phyloP scores from a whole-genome alignment of 2,329 filamentous ascomycete species.

The Diaporthe aspalathi region DNA sequence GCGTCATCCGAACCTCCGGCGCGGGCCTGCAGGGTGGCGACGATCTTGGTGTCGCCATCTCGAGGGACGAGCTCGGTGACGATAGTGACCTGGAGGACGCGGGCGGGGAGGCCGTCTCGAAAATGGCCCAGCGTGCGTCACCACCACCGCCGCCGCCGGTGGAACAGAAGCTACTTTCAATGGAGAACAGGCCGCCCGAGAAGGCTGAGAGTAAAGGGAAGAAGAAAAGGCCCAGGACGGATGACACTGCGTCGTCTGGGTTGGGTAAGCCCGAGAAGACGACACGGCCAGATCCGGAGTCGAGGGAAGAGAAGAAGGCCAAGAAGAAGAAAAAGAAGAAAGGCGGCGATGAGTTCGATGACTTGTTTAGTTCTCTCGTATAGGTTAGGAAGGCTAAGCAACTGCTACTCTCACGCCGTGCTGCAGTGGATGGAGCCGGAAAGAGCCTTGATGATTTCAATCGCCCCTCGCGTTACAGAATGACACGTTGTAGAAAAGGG shows the following conservation, averaged over 20 bases:
- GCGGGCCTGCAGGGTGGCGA: neutral
- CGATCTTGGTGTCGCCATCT: slow-evolving; percentile 44
- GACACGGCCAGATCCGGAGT: slow-evolving; percentile 50
- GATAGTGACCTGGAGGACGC: slow-evolving; percentile 28
- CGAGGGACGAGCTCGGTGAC: slow-evolving; percentile 41
- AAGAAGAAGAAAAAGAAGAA: slow-evolving; percentile 68
- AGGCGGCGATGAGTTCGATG: slow-evolving; percentile 75
- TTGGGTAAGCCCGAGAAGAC: neutral
- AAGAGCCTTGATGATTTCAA: neutral
- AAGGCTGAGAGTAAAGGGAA: slow-evolving; percentile 36
- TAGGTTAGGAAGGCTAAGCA: slow-evolving; percentile 44
- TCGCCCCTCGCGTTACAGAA: too few relatives aligned
- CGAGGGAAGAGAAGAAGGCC: slow-evolving; percentile 55
- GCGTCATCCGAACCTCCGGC: neutral
- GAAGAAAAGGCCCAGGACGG: slow-evolving; percentile 24
- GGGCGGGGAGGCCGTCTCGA: neutral
- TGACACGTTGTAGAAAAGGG: neutral
- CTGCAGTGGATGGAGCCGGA: neutral
- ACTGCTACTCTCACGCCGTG: slow-evolving; percentile 2
- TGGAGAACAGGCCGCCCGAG: slow-evolving; percentile 39
- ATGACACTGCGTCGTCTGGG: neutral
- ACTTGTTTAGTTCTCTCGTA: slow-evolving; percentile 73
- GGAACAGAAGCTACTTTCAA: neutral
- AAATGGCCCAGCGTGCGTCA: neutral
- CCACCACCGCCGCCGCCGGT: neutral